Conservation (phyloP, 2,329 filamentous ascomycete genomes). For the Helminthosporium solani region DNA sequence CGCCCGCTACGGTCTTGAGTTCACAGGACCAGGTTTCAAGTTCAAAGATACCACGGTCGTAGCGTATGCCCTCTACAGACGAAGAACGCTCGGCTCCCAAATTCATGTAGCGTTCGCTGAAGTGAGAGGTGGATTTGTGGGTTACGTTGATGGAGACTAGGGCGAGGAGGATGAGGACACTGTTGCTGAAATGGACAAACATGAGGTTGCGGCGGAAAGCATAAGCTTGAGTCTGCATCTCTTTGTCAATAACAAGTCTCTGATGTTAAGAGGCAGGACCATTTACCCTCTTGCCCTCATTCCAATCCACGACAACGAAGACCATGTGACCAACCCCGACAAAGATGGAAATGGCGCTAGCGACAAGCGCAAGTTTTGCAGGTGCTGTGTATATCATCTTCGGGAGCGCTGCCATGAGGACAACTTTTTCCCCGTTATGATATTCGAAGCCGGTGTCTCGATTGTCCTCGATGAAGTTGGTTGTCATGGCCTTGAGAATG, state of each 20-base stretch:
- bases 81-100: slow-evolving; percentile 17
- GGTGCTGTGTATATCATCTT: slow-evolving; percentile 24
- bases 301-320: slow-evolving; percentile 29
- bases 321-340: slow-evolving; percentile 22
- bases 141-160: slow-evolving; percentile 34
- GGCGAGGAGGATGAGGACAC: slow-evolving; percentile 31
- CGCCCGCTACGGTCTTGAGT: slow-evolving; percentile 22
- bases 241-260: neutral
- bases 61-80: slow-evolving; percentile 23
- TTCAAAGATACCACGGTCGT: slow-evolving; percentile 38
- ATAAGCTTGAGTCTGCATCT: slow-evolving; percentile 31
- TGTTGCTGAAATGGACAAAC: slow-evolving; percentile 34
- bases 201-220: slow-evolving; percentile 38
- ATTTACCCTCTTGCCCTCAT: slow-evolving; percentile 24
- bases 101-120: slow-evolving; percentile 28
- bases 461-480: slow-evolving; percentile 38
- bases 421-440: slow-evolving; percentile 16
- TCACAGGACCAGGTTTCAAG: slow-evolving; percentile 41
- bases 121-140: slow-evolving; percentile 32
- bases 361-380: slow-evolving; percentile 30
- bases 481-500: slow-evolving; percentile 30
- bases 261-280: neutral
- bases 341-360: slow-evolving; percentile 23
- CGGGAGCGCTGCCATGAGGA: slow-evolving; percentile 34
- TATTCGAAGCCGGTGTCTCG: slow-evolving; percentile 32